phyloP scores from a whole-genome alignment of 2,329 filamentous ascomycete species.

The Harringtonia lauricola region DNA sequence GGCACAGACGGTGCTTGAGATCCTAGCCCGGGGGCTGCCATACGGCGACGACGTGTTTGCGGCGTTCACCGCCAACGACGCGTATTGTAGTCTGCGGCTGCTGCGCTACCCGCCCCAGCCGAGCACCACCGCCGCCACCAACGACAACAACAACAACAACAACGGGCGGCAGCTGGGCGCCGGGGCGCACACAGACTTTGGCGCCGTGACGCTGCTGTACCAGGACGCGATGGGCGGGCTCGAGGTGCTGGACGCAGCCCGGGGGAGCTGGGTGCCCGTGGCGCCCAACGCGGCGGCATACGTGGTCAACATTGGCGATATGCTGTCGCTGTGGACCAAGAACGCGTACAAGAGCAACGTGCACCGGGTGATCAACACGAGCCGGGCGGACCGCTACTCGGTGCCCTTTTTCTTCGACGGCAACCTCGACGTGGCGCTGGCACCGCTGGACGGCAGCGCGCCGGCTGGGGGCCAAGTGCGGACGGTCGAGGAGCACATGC shows the following conservation, averaged over 20 bases:
- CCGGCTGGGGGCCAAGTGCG: constrained; percentile 12
- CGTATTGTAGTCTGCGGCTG: constrained; percentile 31
- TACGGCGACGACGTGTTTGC: constrained; percentile 29
- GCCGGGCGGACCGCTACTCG: constrained; percentile 38
- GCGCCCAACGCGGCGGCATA: constrained; percentile 32
- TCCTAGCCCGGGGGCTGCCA: constrained; percentile 29
- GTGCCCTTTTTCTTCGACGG: constrained; percentile 47
- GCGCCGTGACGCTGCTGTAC: constrained; percentile 41
- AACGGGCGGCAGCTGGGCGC: constrained; percentile 22
- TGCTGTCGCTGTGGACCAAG: constrained; percentile 38
- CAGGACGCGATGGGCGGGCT: constrained; percentile 39
- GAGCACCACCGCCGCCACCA: constrained; percentile 20
- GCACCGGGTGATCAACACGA: constrained; percentile 44
- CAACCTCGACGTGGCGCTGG: constrained; percentile 30
- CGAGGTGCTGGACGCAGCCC: constrained; percentile 34
- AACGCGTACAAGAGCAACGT: constrained; percentile 40
- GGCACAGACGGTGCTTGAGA: constrained; percentile 26
- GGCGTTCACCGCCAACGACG: constrained; percentile 28
- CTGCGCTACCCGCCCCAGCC: constrained; percentile 36
- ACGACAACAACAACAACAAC: too few relatives aligned
- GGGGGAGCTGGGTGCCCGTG: constrained; percentile 32
- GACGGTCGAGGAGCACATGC: constrained; percentile 22
- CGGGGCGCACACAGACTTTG: constrained; percentile 44
- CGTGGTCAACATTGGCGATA: constrained; percentile 40
- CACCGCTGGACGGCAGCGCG: constrained; percentile 20